Evolutionary conservation across 305 asterid genomes (phyloP).

Genomic region (Andrographis paniculata): DNA sequence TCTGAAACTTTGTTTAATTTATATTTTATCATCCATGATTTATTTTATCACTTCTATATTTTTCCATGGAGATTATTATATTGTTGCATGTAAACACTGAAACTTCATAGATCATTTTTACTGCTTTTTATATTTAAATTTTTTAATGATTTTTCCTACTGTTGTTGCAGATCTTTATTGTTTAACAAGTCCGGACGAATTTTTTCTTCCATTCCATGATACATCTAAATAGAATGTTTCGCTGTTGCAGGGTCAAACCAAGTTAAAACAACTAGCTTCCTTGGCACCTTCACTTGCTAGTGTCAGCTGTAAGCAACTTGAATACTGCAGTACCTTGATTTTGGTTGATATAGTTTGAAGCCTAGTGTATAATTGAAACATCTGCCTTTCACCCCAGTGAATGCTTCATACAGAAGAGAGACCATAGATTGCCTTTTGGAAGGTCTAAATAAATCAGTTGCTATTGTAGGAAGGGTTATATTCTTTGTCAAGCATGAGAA

Average conservation of each 20-base stretch:
- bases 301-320: constrained; percentile 47
- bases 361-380: constrained; percentile 17
- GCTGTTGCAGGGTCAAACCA: constrained; percentile 59
- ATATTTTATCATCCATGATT: too few relatives aligned
- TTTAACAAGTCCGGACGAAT: neutral
- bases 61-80: neutral
- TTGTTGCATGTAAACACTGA: too few relatives aligned
- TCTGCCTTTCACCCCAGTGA: constrained; percentile 35
- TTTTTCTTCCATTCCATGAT: constrained; percentile 6
- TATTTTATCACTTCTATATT: too few relatives aligned
- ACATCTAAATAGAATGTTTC: constrained; percentile 14
- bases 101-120: neutral
- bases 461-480: constrained; percentile 47
- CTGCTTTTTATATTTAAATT: neutral
- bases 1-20: too few relatives aligned
- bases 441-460: constrained; percentile 67
- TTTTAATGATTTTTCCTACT: constrained; percentile 4
- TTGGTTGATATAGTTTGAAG: constrained; percentile 13
- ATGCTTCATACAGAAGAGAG: constrained; percentile 45
- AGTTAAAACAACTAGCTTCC: constrained; percentile 62
- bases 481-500: constrained; percentile 47
- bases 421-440: constrained; percentile 42
- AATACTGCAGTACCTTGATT: constrained; percentile 14
- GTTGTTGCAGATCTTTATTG: constrained; percentile 1
- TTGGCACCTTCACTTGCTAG: constrained; percentile 54